Conservation (phyloP, 345 rosid genomes). For the Mercurialis annua region DNA sequence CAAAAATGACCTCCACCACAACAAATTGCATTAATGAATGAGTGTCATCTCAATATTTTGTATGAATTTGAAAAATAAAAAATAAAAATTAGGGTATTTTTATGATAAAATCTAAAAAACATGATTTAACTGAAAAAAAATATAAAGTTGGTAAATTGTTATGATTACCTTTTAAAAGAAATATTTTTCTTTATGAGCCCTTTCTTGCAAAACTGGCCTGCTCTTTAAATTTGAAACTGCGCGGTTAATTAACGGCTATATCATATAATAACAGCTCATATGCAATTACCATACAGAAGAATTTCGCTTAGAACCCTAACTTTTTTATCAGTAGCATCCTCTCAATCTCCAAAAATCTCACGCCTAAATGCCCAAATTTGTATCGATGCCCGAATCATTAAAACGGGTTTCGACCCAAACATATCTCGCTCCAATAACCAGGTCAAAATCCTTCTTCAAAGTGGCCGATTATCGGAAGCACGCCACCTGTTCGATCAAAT, state of each 20-base stretch:
- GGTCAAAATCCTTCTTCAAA: conserved; percentile 27
- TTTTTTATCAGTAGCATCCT: conserved; percentile 14
- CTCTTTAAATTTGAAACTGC: neutral
- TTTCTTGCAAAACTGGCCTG: no score
- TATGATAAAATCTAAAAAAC: no score
- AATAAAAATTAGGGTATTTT: no score
- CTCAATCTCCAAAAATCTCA: conserved; percentile 9
- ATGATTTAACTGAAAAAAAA: no score
- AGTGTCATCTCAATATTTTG: no score
- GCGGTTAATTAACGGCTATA: neutral
- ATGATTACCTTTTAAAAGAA: no score
- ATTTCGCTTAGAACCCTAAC: conserved; percentile 21
- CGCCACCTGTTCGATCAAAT: conserved; percentile 74
- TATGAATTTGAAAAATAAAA: no score
- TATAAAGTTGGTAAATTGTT: no score
- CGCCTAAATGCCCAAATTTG: conserved; percentile 16
- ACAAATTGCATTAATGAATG: no score
- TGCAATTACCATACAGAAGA: conserved; percentile 25
- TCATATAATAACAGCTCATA: conserved; percentile 5
- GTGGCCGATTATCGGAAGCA: conserved; percentile 50
- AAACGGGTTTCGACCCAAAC: conserved; percentile 67
- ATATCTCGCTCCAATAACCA: conserved; percentile 61
- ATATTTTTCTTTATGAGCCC: no score
- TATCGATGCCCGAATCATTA: conserved; percentile 65
- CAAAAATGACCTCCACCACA: no score